phyloP scores from a whole-genome alignment of 2,329 filamentous ascomycete species.

The Penicillium sp. region DNA sequence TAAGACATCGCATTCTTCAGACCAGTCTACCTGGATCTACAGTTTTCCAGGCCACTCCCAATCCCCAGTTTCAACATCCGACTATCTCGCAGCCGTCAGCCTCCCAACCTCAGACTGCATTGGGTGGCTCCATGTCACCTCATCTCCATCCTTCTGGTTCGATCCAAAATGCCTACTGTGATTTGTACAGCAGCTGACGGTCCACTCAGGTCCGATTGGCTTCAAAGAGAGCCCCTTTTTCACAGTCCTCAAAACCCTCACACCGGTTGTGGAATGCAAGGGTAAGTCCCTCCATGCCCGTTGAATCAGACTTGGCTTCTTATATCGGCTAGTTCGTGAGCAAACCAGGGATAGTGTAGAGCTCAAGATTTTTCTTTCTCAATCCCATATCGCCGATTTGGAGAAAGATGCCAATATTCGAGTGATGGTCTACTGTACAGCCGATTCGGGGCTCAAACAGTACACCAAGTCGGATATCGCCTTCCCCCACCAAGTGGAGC shows the following conservation, averaged over 20 bases:
- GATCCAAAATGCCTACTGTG: background rate
- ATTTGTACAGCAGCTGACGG: background rate
- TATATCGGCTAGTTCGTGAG: conserved; percentile 53
- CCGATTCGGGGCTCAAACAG: conserved; percentile 57
- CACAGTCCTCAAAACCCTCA: conserved; percentile 64
- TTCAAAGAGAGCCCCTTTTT: conserved; percentile 89
- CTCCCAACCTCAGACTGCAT: conserved; percentile 27
- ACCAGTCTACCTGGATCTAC: conserved; percentile 31
- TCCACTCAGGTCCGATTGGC: conserved; percentile 45
- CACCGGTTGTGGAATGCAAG: conserved; percentile 67
- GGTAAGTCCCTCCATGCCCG: conserved; percentile 51
- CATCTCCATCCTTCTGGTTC: conserved; percentile 31
- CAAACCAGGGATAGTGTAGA: conserved; percentile 59
- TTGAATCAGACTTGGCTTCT: conserved; percentile 9
- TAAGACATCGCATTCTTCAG: conserved; percentile 34
- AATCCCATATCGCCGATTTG: conserved; percentile 57
- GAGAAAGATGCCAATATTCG: conserved; percentile 62
- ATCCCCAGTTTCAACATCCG: conserved; percentile 27
- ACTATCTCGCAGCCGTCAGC: conserved; percentile 23
- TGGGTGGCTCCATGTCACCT: conserved; percentile 33
- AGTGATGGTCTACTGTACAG: conserved; percentile 81
- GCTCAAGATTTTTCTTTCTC: conserved; percentile 60
- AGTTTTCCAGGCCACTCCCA: conserved; percentile 23
- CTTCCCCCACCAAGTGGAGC: conserved; percentile 89
- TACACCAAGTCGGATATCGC: conserved; percentile 69